Conservation (phyloP, 140 eudicot genomes). For the Bidens hawaiensis region DNA sequence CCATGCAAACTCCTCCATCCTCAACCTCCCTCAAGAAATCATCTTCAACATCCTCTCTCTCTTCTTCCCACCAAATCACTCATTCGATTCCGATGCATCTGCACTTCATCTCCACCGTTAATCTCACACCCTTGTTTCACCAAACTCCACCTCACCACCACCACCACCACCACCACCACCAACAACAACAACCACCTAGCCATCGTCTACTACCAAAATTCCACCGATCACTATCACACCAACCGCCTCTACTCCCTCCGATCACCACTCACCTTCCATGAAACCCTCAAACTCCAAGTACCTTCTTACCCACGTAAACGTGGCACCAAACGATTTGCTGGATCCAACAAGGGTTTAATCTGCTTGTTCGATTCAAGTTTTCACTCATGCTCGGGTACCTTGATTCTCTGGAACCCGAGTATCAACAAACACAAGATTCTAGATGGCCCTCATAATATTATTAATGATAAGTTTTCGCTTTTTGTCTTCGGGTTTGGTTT, state of each 20-base stretch:
- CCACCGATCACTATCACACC: too few species aligned
- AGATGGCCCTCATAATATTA: not conserved
- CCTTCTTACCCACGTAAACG: too few species aligned
- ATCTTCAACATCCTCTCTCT: conserved; percentile 37
- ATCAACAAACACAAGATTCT: conserved; percentile 18
- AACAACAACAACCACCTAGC: conserved; percentile 10
- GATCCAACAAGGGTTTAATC: not conserved
- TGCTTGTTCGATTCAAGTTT: conserved; percentile 39
- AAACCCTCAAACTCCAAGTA: too few species aligned
- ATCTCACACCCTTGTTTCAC: conserved; percentile 44
- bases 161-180: too few species aligned
- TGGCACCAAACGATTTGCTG: not conserved
- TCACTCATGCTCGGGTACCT: conserved; percentile 12
- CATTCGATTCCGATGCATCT: conserved; percentile 23
- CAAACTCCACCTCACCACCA: conserved; percentile 36
- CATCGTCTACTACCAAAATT: conserved; percentile 33
- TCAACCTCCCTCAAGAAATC: conserved; percentile 39
- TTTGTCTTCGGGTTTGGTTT: not conserved
- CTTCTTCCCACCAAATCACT: conserved; percentile 39
- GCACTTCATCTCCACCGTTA: conserved; percentile 19
- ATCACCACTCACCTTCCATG: too few species aligned
- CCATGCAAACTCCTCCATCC: conserved; percentile 12
- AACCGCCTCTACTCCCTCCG: conserved; percentile 34
- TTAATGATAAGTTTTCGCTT: conserved; percentile 19
- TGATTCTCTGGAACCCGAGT: conserved; percentile 45